A percentile compares a stretch with the other conserved stretches of the same genome.
Conservation (phyloP, 495 filamentous ascomycete species). For the Trichoderma virens region DNA sequence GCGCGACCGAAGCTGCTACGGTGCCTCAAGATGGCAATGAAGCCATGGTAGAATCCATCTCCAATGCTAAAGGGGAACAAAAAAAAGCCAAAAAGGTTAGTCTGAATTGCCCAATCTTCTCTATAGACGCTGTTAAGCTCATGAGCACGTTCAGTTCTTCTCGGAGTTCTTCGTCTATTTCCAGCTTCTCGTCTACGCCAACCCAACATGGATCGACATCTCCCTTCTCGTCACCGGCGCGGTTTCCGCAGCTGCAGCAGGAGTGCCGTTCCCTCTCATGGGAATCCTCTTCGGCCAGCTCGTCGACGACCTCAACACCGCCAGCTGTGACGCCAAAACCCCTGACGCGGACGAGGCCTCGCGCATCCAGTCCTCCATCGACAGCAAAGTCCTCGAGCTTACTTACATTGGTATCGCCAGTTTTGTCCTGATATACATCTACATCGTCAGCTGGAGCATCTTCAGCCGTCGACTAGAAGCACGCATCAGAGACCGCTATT, state of each 20-base stretch:
- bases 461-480: conserved; percentile 54
- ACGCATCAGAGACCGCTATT: conserved; percentile 51
- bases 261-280: conserved; percentile 60
- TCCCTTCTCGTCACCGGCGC: conserved; percentile 44
- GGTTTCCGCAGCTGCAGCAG: conserved; percentile 49
- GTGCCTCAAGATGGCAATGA: not conserved
- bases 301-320: conserved; percentile 56
- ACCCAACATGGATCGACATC: conserved; percentile 36
- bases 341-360: conserved; percentile 17
- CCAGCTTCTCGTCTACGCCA: conserved; percentile 28
- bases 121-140: not conserved
- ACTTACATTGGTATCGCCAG: conserved; percentile 57
- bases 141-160: not conserved
- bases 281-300: conserved; percentile 62
- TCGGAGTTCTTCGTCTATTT: conserved; percentile 24
- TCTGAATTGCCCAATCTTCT: not conserved
- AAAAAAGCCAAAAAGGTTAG: not conserved
- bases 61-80: not conserved
- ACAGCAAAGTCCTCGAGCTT: conserved; percentile 51
- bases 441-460: conserved; percentile 51
- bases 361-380: conserved; percentile 37
- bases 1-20: not conserved
- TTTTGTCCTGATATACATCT: conserved; percentile 52
- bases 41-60: not conserved
- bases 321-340: conserved; percentile 36